Evolutionary conservation across 108 stramenopile species (phyloP), one percentile per base, ranked within the genome.

Genomic region (Parietichytrium sp.): DNA sequence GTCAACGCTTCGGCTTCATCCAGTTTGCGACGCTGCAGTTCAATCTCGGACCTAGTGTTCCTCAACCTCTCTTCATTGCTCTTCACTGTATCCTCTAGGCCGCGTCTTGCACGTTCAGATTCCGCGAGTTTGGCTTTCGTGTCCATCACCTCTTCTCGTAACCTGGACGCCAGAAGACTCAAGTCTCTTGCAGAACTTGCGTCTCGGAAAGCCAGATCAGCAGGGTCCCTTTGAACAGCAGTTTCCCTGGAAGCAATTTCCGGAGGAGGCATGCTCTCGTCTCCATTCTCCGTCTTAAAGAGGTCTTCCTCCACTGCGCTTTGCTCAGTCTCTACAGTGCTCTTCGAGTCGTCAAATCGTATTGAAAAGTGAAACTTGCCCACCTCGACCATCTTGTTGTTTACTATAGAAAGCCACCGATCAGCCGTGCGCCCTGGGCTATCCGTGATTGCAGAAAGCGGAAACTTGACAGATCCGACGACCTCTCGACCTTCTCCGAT

Each of bases 81-180:
- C 6, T 16, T 23, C 38, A 45, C 61, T 1, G 61, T 72, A 16
- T 36, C 20, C 33, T 72, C 61, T 42, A 72, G 61, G 15, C 20
- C 42, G 61, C 38, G 38, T n/a, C 61, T 33, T 6, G 61, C 61
- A 6, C 61, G 61, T 42, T 72, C 61, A 25, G 38, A 45, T n/a
- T 72, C 61, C 13, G 61, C 6, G 29, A 72, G 3, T 27, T 27
- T 72, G 23, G 61, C 6, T 42, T 72, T 72, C 8, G 61, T n/a
- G 15, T 72, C 61, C 13, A 72, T n/a, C 33, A 72, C 33, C 33
- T 72, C 61, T 72, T 72, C 61, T 20, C 61, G 61, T 8, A 72
- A 42, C n/a, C 61, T 33, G 23, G 36, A 42, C 13, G 61, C 61
- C 10, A 72, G 61, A 33, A 72, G 20, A 12, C 38, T 25, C 15